Evolutionary conservation across 345 rosid genomes (phyloP), one percentile per base, ranked within the genome.

Genomic region (Rhodomyrtus tomentosa): DNA sequence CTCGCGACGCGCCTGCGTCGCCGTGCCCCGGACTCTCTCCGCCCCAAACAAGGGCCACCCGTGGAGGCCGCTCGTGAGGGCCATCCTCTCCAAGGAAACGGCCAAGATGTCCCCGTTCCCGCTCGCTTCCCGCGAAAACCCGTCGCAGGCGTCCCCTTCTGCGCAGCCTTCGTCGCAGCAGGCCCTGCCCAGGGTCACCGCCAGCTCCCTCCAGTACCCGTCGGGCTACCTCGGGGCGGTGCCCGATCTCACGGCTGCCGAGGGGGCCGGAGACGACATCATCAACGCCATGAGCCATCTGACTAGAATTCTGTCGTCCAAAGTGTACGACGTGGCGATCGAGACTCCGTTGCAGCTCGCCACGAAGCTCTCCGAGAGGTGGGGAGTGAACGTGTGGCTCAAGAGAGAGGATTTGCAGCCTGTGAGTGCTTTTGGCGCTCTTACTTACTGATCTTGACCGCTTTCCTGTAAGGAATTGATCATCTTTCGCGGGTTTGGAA

Each of bases 331-430:
- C 82, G 90, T 95, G 56, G 98, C 99, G 13, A 88, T 90, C 73
- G 99, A 96, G 89, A 89, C 98, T 40, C 98, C 97, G 5, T 83
- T 95, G 58, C 93, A 96, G 85, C 72, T 90, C 97, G 53, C 97
- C n/a, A 85, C 91, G 81, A 95, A 92, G 88, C 86, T 96, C 10
- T 95, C 99, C 2, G 90, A 93, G 90, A 89, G 91, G 85, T 88
- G 93, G 86, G 95, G 96, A 24, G 93, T 92, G 49, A 89, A 89
- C 2, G 84, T 96, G 87, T 92, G 88, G 92, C 96, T 96, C 54
- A 96, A 96, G 88, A 85, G 99, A 83, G 98, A 96, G 90, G 99
- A 96, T 85, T 88, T 95, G 90, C 99, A 96, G 84, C 98, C 98
- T 29, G 99, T 96, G 90, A 87, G 90, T 83, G 14, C 52, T 62